Evolutionary conservation across 1,284 basidiomycete genomes (phyloP), one percentile per base, ranked within the genome.

Genomic region (Amylostereum areolatum): DNA sequence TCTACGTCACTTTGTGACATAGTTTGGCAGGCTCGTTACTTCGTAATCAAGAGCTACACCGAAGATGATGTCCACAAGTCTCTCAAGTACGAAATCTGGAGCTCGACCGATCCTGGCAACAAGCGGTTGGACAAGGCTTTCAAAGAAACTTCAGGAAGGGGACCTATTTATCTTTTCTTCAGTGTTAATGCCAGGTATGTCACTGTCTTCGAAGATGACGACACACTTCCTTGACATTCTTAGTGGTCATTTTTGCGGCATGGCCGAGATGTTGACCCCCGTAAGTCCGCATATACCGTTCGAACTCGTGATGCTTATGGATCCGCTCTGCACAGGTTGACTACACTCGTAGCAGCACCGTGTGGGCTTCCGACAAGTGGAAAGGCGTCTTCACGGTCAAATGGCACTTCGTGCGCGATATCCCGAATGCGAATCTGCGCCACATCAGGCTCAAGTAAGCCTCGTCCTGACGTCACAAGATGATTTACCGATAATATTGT

Each of bases 311-410:
- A 32, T 34, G 39, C 48, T 27, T 18, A 43, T 25, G 18, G 18
- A 18, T 18, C 18, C 18, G 18, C 18, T 18, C 37, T 39, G 24
- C 46, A 25, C 46, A 85, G 77, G 85, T 91, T 28, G 89, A 92
- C 61, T 89, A 92, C 64, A 86, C 87, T 6, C 77, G 85, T 47
- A 91, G 85, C 65, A 91, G 87, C 54, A 96, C 87, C 2, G 94
- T 97, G 7, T 97, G 94, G 94, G 92, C 93, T 0, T 94, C 93
- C 35, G 92, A 97, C 70, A 97, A 97, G 66, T 97, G 94, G 94
- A 97, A 97, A 69, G 94, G 94, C 25, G 91, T 95, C 47, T 95
- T 96, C 75, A 92, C 92, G 69, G 90, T 96, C 47, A 80, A 85
- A 52, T 97, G 95, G 94, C 86, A 96, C 58, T 97, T 92, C 63